A percentile compares a stretch with the other conserved stretches of the same genome.
Conservation (phyloP, 257 asterid genomes). For the Lantana camara region DNA sequence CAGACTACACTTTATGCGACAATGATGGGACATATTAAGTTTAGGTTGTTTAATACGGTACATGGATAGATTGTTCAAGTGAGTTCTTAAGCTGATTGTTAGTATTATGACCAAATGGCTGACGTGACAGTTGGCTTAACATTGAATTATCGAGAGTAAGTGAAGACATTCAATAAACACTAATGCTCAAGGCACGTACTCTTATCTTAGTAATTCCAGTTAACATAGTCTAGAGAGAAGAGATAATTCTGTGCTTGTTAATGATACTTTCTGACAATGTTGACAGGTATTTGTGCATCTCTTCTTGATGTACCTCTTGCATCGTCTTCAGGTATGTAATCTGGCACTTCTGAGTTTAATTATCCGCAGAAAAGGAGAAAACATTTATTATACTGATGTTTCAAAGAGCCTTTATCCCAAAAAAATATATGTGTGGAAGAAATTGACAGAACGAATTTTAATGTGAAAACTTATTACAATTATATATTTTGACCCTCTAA, state of each 20-base stretch:
- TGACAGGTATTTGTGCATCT: conserved; percentile 98
- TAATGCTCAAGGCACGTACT: neutral
- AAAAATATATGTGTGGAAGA: neutral
- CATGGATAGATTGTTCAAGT: neutral
- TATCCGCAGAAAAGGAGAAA: neutral
- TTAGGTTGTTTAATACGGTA: conserved; percentile 1
- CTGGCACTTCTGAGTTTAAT: neutral
- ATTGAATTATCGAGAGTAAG: neutral
- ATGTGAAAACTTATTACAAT: too few species aligned
- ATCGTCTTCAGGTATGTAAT: conserved; percentile 89
- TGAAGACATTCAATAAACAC: neutral
- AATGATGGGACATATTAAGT: neutral
- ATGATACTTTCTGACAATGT: conserved; percentile 27
- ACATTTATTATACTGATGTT: too few species aligned
- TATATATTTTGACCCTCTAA: too few species aligned
- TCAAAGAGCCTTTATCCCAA: neutral
- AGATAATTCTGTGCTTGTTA: conserved; percentile 25
- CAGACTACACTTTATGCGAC: neutral
- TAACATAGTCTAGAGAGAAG: conserved; percentile 10
- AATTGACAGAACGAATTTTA: too few species aligned
- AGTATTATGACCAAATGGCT: neutral
- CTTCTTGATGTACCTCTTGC: conserved; percentile 98
- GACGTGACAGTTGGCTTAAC: conserved; percentile 3
- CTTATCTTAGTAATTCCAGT: neutral
- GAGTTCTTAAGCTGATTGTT: conserved; percentile 3